Conservation (phyloP, 177 flowering plant genomes). For the Vitis hybrid region DNA sequence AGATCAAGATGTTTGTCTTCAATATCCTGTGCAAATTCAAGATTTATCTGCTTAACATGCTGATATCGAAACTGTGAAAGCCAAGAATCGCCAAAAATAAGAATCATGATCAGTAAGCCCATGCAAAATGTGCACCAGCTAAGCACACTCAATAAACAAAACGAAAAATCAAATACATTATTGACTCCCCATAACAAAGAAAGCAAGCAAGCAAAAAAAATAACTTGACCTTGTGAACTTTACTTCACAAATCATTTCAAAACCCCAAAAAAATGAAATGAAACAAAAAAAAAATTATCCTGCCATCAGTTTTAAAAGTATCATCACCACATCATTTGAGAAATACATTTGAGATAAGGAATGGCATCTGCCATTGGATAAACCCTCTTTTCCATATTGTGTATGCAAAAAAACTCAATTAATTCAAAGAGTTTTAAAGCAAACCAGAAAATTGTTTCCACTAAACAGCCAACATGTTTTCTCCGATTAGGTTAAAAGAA, state of each 20-base stretch:
- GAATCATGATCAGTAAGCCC: too few relatives aligned
- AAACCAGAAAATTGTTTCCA: neutral
- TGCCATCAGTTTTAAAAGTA: neutral
- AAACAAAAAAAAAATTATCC: neutral
- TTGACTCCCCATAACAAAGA: too few relatives aligned
- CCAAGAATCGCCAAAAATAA: neutral
- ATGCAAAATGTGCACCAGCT: too few relatives aligned
- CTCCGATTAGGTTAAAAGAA: too few relatives aligned
- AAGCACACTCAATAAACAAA: too few relatives aligned
- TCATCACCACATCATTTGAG: neutral
- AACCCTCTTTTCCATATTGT: neutral
- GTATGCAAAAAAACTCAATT: neutral
- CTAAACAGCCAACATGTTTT: too few relatives aligned
- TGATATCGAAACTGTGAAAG: constrained; percentile 63
- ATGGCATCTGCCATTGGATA: neutral
- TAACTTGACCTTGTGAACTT: neutral
- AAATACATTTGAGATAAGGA: neutral
- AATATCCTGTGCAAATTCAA: constrained; percentile 83
- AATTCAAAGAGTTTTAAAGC: neutral
- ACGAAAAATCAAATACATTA: too few relatives aligned
- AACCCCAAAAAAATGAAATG: neutral
- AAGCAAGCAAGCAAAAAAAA: neutral
- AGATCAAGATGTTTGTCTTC: constrained; percentile 69
- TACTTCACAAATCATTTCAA: neutral
- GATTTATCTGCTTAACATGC: constrained; percentile 58